Base-by-base conservation (phyloP, 352 stramenopile species). In the Halophytophthora batemanensis region DNA sequence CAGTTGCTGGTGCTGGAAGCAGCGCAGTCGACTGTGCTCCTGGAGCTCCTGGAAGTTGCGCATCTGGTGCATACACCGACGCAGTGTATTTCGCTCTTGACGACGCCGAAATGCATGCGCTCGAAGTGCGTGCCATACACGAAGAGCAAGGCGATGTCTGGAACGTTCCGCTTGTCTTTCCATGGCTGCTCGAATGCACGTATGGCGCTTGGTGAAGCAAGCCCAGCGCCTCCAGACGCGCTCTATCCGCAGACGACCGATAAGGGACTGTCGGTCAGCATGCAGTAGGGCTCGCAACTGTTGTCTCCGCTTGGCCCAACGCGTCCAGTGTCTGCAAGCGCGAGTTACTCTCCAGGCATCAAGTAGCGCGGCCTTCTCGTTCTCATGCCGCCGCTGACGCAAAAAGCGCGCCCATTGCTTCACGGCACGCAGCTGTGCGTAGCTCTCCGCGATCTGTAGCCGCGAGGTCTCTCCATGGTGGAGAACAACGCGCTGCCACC, bases 221-320 rank as follows among this genome's bases (percentile, higher is more conserved):
- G 38, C 17, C 69, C 66, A 79, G 13, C 63, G 59, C 3, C 41
- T 23, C 69, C 66, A 79, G 40, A 66, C 39, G 23, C 59, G 58
- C 21, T 53, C 46, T 25, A 54, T 54, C n/a, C 45, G 57, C 22
- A 76, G 51, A 18, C 40, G 44, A 34, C 44, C 61, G 13, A 74
- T n/a, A 23, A 79, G 52, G 11, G 61, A 66, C 15, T 22, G 41
- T 13, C 50, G 45, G 14, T 19, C 46, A 38, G 18, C 22, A 11
- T 48, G 29, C 4, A 69, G 22, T 31, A 69, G 17, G 8, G 17
- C 2, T 34, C 50, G 46, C 23, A 69, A 28, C 3, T 33, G 5
- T 44, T 2, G 15, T 22, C 50, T 36, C 4, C 39, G 22, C 18
- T 25, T 41, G 34, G 31, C 61, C 53, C 40, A 58, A 15, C 39